Evolutionary conservation across 208 protist genomes (phyloP), one percentile per base, ranked within the genome.

Genomic region (Leishmania lainsoni): DNA sequence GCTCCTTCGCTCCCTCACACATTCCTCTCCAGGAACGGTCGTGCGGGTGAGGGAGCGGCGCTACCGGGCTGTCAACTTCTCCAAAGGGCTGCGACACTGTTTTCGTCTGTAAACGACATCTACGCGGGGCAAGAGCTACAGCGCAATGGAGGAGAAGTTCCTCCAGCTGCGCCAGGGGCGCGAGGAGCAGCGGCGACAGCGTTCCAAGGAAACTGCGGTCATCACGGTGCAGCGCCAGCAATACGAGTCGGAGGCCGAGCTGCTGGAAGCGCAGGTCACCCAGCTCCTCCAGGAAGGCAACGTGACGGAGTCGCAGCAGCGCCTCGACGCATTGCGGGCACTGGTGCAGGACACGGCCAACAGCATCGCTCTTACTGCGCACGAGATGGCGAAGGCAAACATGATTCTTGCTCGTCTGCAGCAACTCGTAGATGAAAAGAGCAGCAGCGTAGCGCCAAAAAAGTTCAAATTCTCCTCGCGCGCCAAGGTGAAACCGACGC

Each of bases 311-410:
- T 91, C 94, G 5, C 86, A 95, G 85, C 42, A 86, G 70, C 75
- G 56, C 58, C 78, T 95, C 32, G 86, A 90, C 45, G 58, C 74
- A 9, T 86, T 94, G 58, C 88, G 89, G 17, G 71, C 42, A 22
- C 81, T 94, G 29, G 87, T 95, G 63, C 90, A 91, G 83, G 92
- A 96, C 70, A 87, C 90, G 14, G 79, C 85, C 0, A 88, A 88
- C 74, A 94, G 84, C 76, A 81, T 88, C 39, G 49, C 74, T 3
- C 85, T 98, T 35, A 96, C 94, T 0, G 85, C 91, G 42, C 85
- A 96, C 74, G 94, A 95, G 26, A 96, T 96, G 93, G 89, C 90
- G 0, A 91, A 86, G 74, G 85, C 90, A 0, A 98, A 98, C 76
- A 79, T 78, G 0, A 87, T 88, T 17, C 78, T 98, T 5, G 81